Evolutionary conservation across 495 filamentous ascomycete species (phyloP), one percentile per base, ranked within the genome.

Genomic region (Neurospora sp.): DNA sequence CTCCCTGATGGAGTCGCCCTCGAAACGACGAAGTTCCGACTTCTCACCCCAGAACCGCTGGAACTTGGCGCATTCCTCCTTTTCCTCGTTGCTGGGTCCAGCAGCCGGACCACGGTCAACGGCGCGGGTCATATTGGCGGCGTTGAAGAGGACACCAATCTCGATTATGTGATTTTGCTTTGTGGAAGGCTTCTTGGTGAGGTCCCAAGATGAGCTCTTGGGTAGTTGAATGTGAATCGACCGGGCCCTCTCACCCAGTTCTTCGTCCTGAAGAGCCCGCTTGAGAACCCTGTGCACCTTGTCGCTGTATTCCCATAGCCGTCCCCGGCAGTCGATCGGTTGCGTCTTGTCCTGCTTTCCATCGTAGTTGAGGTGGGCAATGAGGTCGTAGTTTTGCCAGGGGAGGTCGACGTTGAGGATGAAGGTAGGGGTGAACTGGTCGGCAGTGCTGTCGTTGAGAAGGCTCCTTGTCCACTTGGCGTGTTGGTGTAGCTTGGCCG

Each of bases 81-180:
- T 93, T 68, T 93, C 86, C 78, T 97, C 93, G 4, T 93, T 68
- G 40, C 70, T 79, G n/a, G 76, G 69, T 14, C 79, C 79, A 3
- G 78, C 93, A 1, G 90, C 78, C 3, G 96, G 96, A 3, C 96
- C 96, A 76, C 93, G 90, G 76, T 99, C 96, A 59, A 97, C 90
- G 27, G 87, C 84, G 27, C 94, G 90, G 61, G 86, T 82, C 70
- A 89, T 88, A 75, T 94, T 91, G 10, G 86, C 83, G 2, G 91
- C 84, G 78, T 97, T 85, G 40, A 96, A 87, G 20, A 92, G 77
- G 41, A 99, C 82, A 0, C 92, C 90, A 59, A 96, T 83, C 14
- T 85, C 80, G 17, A 96, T 72, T 3, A 73, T 74, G 9, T 73
- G 72, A 7, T 70, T 76, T n/a, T 73, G 77, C 8, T 69, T 38